Base-by-base conservation (phyloP, 352 stramenopile species). In the Pythium scleroteichum region DNA sequence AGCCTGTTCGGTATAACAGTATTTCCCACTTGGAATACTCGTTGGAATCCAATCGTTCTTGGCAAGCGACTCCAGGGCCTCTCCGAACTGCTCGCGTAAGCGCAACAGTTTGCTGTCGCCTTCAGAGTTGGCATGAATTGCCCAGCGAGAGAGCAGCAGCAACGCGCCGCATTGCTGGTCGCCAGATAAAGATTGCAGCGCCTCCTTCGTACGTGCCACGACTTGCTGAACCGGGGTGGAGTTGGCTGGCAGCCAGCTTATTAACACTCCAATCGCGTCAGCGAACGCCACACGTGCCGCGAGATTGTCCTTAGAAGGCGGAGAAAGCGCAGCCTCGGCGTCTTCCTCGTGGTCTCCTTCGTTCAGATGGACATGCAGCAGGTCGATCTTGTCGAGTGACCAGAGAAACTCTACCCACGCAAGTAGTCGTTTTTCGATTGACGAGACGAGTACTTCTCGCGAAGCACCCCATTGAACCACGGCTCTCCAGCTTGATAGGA, bases 121-220 rank as follows among this genome's bases (percentile, higher is more conserved):
- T 27, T 69, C 62, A 0, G 7, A 44, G 2, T 76, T 80, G 41
- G 85, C 66, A 52, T 78, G 78, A 8, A 66, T 57, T 0, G 72
- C 71, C 81, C 84, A 93, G 29, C 71, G 76, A 26, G 70, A 69
- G 7, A 91, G 56, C 1, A 70, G 47, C 12, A 93, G 64, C 17
- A 93, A 57, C 24, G 66, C 64, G 8, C 79, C 80, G 56, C 84
- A 90, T 53, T 91, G 84, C 9, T 67, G 71, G 32, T 90, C 78
- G 6, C 79, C 84, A 53, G 66, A 80, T 0, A 53, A 55, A 17
- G 79, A 76, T 6, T 17, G 26, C 16, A 93, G 17, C 19, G 71
- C 72, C 39, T 68, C 42, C 0, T 35, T 51, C 7, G 84, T 29
- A 17, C 69, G 47, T 23, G 68, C 17, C 5, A 78, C 46, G n/a